Evolutionary conservation across 2,329 filamentous ascomycete genomes (phyloP).

Genomic region (Epicoccum sorghinum): DNA sequence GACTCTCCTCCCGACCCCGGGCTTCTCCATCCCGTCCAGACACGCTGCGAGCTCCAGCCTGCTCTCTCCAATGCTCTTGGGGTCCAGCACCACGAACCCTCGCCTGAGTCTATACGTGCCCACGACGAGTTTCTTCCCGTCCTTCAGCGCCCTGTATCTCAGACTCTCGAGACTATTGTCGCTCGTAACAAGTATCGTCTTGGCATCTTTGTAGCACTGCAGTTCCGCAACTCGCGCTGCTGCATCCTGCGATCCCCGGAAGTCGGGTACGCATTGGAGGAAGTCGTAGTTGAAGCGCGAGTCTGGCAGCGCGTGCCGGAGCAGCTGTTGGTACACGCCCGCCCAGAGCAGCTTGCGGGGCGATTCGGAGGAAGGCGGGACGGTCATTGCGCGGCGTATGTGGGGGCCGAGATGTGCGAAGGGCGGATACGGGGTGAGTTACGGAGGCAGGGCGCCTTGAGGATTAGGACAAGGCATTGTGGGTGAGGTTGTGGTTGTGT

Average conservation of each 20-base stretch:
- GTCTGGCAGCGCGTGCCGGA: constrained; percentile 50
- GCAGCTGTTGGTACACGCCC: constrained; percentile 45
- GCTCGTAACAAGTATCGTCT: constrained; percentile 49
- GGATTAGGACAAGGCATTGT: not conserved
- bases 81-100: constrained; percentile 52
- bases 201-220: constrained; percentile 40
- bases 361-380: constrained; percentile 17
- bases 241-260: constrained; percentile 46
- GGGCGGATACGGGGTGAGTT: not conserved
- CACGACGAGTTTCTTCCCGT: constrained; percentile 51
- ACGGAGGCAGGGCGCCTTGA: not conserved
- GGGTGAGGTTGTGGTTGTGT: not conserved
- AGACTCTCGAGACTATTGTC: constrained; percentile 55
- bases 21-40: constrained; percentile 54
- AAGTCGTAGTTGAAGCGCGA: constrained; percentile 54
- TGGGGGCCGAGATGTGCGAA: not conserved
- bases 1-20: constrained; percentile 42
- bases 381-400: constrained; percentile 22
- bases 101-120: constrained; percentile 52
- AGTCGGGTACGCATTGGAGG: constrained; percentile 52
- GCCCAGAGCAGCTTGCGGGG: constrained; percentile 32
- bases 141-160: constrained; percentile 46
- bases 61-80: constrained; percentile 34
- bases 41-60: constrained; percentile 45
- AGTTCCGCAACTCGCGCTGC: constrained; percentile 39